Evolutionary conservation across 306 rosid genomes (phyloP), one percentile per base, ranked within the genome.

Genomic region (Luffa acutangula): DNA sequence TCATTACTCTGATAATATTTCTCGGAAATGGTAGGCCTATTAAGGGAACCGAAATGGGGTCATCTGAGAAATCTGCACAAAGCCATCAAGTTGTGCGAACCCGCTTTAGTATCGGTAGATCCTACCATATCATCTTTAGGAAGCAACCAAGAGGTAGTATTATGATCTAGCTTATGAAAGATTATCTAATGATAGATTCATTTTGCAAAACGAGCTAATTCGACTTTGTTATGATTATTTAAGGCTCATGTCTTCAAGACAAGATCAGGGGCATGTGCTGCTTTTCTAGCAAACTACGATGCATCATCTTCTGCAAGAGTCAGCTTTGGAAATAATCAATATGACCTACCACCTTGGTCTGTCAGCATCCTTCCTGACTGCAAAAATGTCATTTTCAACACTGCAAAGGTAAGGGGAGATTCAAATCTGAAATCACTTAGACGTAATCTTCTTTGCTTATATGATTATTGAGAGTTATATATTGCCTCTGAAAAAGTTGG

Each of bases 301-400:
- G 71, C 94, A 46, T 76, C 75, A 17, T 83, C 82, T 15, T 63
- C 91, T 0, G 91, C 83, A 31, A 89, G 70, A 76, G 88, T 91
- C 85, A 86, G 80, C 77, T 96, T 93, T 78, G 91, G 92, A 80
- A 85, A 88, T 66, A 72, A 45, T 41, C 87, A 82, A 76, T 91
- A 93, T 84, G 92, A 93, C 43, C 82, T 96, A 20, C 98, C 99
- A 56, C 90, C 96, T 64, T 93, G 99, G 98, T 96, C 97, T 70
- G 63, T 96, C 80, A 96, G 96, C 88, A 86, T 96, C 80, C 98
- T 96, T 21, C 98, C 98, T 17, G 97, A 96, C 82, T 93, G 99
- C 92, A 93, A 89, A 88, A 87, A 88, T 71, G 93, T 45, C 57
- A 89, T 87, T 83, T 93, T 81, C 85, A 96, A 93, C 88, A 93